Base-by-base conservation (phyloP, 2,329 filamentous ascomycete species). In the Calonectria pteridis region DNA sequence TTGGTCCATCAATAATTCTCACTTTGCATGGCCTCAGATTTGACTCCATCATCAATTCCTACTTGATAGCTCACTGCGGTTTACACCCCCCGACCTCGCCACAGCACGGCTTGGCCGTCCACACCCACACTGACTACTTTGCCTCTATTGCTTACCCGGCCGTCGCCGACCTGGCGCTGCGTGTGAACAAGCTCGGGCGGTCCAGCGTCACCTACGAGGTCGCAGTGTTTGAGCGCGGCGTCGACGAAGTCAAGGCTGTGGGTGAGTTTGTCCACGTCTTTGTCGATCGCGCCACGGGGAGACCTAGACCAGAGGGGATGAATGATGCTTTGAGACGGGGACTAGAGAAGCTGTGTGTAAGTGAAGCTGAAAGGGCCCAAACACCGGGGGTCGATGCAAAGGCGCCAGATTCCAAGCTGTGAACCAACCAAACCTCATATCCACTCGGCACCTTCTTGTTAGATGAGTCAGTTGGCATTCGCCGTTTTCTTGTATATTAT, bases 201-300 rank as follows among this genome's bases (percentile, higher is more conserved):
- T 95, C 94, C 31, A 98, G 95, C 80, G 95, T 98, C 11, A 94
- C 92, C 16, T 98, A 98, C 81, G 96, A 98, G 82, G 91, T 98
- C 72, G 97, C 92, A 0, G 89, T 98, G 1, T 98, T 98, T 80
- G 93, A 95, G 82, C 89, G 91, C 73, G 94, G 93, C 0, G 86
- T 92, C 3, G 91, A 94, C 1, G 87, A 90, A 26, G 94, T 97
- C 13, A 85, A 94, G 82, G 95, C 95, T 14, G 95, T 98, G 0
- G 95, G 95, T 1, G 93, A 94, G 78, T 95, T 97, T 81, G 90
- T 95, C 18, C 96, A 98, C 82, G 95, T 98, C 14, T 98, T 96
- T 85, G 94, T 97, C n/a, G 91, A 96, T 73, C 89, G 94, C 66
- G 88, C 89, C 46, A 93, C 91, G 20, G 91, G 93, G 77, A 90